Percentiles rank a stretch among this genome's conserved stretches.
These are phyloP conservation scores for Thalassiosira ordinaria DNA, from an alignment of 352 stramenopile genomes.

Conservation along the genomic window DNA sequence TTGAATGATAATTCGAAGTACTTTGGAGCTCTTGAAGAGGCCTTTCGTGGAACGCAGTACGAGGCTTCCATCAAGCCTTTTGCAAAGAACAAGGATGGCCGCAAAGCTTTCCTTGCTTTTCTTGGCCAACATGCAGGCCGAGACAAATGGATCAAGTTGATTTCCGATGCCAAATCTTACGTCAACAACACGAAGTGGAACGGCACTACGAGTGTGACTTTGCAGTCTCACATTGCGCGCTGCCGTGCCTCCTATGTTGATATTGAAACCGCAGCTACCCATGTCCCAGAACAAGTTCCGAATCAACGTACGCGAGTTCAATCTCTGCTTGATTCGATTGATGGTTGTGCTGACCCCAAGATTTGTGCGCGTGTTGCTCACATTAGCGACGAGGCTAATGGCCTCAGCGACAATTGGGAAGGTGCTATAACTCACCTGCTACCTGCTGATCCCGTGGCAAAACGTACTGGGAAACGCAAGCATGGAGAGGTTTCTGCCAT, in stretches of 20 bases:
- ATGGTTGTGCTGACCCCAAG: neutral
- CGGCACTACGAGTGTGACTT: constrained; percentile 11
- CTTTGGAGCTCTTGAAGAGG: constrained; percentile 39
- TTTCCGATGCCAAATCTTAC: neutral
- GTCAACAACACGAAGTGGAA: constrained; percentile 20
- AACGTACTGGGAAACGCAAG: neutral
- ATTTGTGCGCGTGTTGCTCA: neutral
- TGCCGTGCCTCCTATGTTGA: constrained; percentile 17
- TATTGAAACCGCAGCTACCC: neutral
- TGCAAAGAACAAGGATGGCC: constrained; percentile 28
- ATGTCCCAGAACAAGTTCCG: constrained; percentile 24
- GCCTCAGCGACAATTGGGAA: constrained; percentile 21
- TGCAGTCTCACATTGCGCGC: constrained; percentile 15
- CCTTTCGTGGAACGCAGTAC: constrained; percentile 25
- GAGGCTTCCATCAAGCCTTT: constrained; percentile 29
- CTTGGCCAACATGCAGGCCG: constrained; percentile 30
- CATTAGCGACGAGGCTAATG: neutral
- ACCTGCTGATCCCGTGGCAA: constrained; percentile 12
- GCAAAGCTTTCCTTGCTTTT: constrained; percentile 33
- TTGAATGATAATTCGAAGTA: constrained; percentile 28
- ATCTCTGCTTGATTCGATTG: constrained; percentile 18
- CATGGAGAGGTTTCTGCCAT: neutral
- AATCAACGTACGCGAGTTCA: constrained; percentile 29
- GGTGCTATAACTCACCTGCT: constrained; percentile 4
- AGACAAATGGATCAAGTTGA: constrained; percentile 27